Percentiles rank a stretch among this genome's conserved stretches.
Evolutionary conservation across 2,329 filamentous ascomycete genomes (phyloP).

Genomic region (Cadophora luteo-olivacea): DNA sequence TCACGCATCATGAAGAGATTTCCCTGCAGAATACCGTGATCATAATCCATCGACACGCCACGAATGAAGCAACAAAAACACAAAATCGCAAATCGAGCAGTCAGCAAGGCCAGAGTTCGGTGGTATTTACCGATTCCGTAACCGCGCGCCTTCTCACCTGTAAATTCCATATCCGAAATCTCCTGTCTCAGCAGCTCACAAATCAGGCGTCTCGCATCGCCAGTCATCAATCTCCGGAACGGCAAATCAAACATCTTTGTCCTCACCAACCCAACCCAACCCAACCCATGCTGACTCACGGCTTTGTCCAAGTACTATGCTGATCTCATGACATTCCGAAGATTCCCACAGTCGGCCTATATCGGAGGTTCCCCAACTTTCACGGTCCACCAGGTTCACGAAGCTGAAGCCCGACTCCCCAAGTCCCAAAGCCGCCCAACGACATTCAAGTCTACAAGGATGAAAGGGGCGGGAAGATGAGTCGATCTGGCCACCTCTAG

Average conservation of each 20-base stretch:
- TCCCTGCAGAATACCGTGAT: slow-evolving; percentile 5
- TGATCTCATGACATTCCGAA: slow-evolving; percentile 24
- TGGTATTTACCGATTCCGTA: not conserved
- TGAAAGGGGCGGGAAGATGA: not conserved
- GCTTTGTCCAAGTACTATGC: not conserved
- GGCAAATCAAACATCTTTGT: not conserved
- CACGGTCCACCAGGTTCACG: not conserved
- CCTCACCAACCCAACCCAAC: not conserved
- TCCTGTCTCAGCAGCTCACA: slow-evolving; percentile 18
- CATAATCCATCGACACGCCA: slow-evolving; percentile 3
- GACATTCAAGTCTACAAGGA: no score
- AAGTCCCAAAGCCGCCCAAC: not conserved
- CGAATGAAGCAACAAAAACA: not conserved
- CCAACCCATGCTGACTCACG: slow-evolving; percentile 9
- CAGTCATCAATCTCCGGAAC: not conserved
- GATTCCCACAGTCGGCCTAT: slow-evolving; percentile 21
- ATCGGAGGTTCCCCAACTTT: slow-evolving; percentile 17
- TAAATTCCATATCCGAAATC: not conserved
- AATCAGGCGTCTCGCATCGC: not conserved
- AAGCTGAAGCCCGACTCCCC: not conserved
- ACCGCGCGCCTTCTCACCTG: slow-evolving; percentile 18
- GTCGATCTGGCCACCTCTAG: slow-evolving; percentile 10
- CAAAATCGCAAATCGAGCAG: not conserved
- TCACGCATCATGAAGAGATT: slow-evolving; percentile 6
- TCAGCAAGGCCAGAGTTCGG: slow-evolving; percentile 1